Evolutionary conservation across 352 stramenopile genomes (phyloP), one percentile per base, ranked within the genome.

Genomic region (Pythium folliculosum): DNA sequence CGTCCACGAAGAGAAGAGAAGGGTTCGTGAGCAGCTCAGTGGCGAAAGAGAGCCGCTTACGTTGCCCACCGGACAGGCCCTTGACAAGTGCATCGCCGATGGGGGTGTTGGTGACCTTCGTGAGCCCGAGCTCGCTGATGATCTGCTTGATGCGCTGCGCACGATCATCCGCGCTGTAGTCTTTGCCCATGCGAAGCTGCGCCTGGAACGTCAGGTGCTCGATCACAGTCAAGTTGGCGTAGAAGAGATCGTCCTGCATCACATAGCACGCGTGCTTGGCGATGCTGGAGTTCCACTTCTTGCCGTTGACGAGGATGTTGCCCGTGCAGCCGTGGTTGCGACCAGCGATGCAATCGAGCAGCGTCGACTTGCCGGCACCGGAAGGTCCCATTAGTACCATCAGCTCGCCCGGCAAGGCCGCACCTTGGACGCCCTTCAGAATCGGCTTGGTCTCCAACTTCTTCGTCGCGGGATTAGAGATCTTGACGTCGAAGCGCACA

Each of bases 191-290:
- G 1, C 89, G 78, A 0, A 98, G 77, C 32, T 87, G 73, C 9
- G 92, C 91, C n/a, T 96, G 85, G 71, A 92, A 96, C 23, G 83
- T 75, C 1, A 98, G 73, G 63, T 97, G 92, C 72, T 98, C 93
- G 5, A 68, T 49, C 8, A 95, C 88, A 0, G 94, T 98, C 13
- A 97, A 73, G 65, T 92, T 95, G 25, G 75, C 67, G 63, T 96
- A 84, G 49, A 98, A 82, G 21, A 97, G 76, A 73, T 98, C 90
- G 63, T 98, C 93, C 68, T 97, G 89, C 75, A 92, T 92, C 25
- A 97, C 86, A 60, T 96, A 97, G 49, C 76, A 89, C 12, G 76
- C 45, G 13, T 75, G 56, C 48, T 83, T 84, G 63, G 72, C 74
- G 5, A 69, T 75, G 7, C 48, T 55, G 37, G 80, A 72, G 7